Evolutionary conservation across 192 early-diverging fungal species (phyloP).

Genomic region (Entomortierella parvispora): DNA sequence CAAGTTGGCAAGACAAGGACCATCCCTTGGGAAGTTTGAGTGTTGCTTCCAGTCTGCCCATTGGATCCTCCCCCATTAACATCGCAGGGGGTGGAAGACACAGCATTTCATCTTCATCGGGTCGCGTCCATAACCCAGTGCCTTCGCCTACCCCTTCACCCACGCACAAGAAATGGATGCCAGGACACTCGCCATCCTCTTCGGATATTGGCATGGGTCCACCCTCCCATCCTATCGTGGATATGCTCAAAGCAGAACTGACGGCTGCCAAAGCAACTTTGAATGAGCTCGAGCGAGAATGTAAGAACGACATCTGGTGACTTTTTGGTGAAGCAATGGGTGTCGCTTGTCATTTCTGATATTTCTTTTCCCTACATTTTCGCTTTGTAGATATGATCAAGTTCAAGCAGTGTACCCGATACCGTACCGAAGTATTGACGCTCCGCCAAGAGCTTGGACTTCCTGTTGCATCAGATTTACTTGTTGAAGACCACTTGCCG

Average conservation of each 20-base stretch:
- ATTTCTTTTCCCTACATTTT: neutral
- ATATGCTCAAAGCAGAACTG: slow-evolving; percentile 52
- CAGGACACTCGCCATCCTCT: slow-evolving; percentile 42
- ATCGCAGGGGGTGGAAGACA: slow-evolving; percentile 38
- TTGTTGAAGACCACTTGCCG: slow-evolving; percentile 38
- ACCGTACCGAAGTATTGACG: slow-evolving; percentile 39
- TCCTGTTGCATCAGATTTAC: slow-evolving; percentile 37
- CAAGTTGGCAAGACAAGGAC: slow-evolving; percentile 53
- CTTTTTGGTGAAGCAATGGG: neutral
- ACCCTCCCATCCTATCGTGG: slow-evolving; percentile 48
- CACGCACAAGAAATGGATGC: slow-evolving; percentile 49
- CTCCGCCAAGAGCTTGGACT: slow-evolving; percentile 42
- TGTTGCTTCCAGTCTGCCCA: slow-evolving; percentile 18
- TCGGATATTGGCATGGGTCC: slow-evolving; percentile 24
- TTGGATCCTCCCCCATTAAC: slow-evolving; percentile 48
- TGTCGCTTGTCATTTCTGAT: neutral
- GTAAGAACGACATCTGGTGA: slow-evolving; percentile 1
- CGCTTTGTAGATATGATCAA: slow-evolving; percentile 37
- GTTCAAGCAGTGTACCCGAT: slow-evolving; percentile 42
- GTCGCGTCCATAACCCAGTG: slow-evolving; percentile 23
- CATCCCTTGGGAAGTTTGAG: slow-evolving; percentile 5
- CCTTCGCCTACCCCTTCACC: slow-evolving; percentile 50
- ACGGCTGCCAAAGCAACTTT: slow-evolving; percentile 42
- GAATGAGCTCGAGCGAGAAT: slow-evolving; percentile 55
- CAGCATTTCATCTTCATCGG: slow-evolving; percentile 5